Evolutionary conservation across 2,329 filamentous ascomycete genomes (phyloP), one percentile per base, ranked within the genome.

Genomic region (Scedosporium boydii): DNA sequence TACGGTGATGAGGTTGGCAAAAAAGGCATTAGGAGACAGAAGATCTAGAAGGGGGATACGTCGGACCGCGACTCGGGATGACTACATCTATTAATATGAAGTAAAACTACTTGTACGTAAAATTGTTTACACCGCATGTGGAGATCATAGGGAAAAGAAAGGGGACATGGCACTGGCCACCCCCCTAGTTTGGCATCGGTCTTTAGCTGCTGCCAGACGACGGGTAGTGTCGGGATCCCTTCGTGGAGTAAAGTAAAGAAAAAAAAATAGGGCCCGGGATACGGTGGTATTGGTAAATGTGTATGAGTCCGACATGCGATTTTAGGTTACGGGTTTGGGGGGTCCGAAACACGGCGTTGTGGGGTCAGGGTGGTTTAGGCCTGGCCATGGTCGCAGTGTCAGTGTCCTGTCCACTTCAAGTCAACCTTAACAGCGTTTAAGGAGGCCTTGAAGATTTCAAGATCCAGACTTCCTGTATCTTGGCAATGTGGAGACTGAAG

Each of bases 321-420:
- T 53, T 51, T 10, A 53, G 42, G 59, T 60, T 60, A 18, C 59
- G 41, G n/a, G 26, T 16, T 21, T 38, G 29, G n/a, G n/a, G 42
- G 26, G n/a, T 55, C 59, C 59, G 59, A 60, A 60, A 60, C 59
- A 41, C 59, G 26, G n/a, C 59, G 23, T n/a, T 18, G 59, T 60
- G 59, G 59, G 59, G n/a, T 44, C 10, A 26, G 58, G n/a, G 38
- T 44, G 26, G 38, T 29, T 29, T 21, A 9, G 38, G 14, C 58
- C 18, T 6, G 5, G 18, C 44, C 38, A 27, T 27, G 42, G 58
- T n/a, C n/a, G 16, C n/a, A 18, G 23, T 23, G 34, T 38, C n/a
- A 18, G 23, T 23, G 34, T 38, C 34, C 34, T 38, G 34, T 38
- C 34, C 2, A 16, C 34, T n/a, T 12, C 44, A 48, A 48, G 44